Evolutionary conservation across 2,329 filamentous ascomycete species (phyloP).

Genomic region (Colletotrichum sp.): DNA sequence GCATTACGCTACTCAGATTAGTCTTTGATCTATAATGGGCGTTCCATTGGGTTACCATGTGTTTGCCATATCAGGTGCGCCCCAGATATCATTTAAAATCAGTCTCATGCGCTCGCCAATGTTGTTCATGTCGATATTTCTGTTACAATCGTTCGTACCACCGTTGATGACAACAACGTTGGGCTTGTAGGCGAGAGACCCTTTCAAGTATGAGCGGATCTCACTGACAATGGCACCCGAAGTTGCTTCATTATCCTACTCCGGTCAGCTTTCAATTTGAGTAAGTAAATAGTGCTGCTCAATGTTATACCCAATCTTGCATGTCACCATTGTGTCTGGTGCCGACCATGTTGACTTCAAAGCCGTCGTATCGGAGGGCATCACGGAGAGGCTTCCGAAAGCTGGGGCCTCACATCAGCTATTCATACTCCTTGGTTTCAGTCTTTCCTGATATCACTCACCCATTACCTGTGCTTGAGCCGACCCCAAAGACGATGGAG

Average conservation of each 20-base stretch:
- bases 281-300: accelerated
- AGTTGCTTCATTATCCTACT: background rate
- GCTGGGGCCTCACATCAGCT: accelerated
- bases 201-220: background rate
- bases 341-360: background rate
- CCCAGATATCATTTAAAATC: accelerated
- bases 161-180: background rate
- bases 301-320: background rate
- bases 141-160: background rate
- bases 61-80: background rate
- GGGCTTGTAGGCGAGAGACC: background rate
- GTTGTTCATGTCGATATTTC: background rate
- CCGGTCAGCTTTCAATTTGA: background rate
- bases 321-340: background rate
- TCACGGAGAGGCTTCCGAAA: background rate
- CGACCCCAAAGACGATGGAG: background rate
- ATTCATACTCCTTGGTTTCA: background rate
- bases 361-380: background rate
- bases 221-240: background rate
- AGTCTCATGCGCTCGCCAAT: background rate
- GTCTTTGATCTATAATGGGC: background rate
- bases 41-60: background rate
- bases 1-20: background rate
- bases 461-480: background rate
- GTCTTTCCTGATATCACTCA: background rate